Conservation (phyloP, 2,329 filamentous ascomycete species). For the Aaosphaeria pasadenensis region DNA sequence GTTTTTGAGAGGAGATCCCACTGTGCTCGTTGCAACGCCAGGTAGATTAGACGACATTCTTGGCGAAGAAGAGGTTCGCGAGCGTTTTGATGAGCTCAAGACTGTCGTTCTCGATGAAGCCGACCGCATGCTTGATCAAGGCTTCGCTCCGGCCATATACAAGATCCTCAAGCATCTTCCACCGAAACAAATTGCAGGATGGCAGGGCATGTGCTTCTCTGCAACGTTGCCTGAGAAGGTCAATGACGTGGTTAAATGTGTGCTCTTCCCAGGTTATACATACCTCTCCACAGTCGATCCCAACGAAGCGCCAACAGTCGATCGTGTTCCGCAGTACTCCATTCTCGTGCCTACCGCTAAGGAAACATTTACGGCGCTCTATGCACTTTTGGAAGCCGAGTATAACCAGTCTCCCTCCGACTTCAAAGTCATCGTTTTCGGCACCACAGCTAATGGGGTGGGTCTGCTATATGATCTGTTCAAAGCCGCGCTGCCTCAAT, state of each 20-base stretch:
- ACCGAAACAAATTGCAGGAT: constrained; percentile 44
- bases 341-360: constrained; percentile 43
- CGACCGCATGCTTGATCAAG: constrained; percentile 50
- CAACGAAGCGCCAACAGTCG: constrained; percentile 45
- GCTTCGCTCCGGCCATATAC: constrained; percentile 53
- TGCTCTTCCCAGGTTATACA: constrained; percentile 42
- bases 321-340: constrained; percentile 49
- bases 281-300: constrained; percentile 44
- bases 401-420: constrained; percentile 34
- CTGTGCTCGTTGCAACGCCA: constrained; percentile 48
- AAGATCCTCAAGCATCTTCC: constrained; percentile 52
- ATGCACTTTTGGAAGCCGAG: constrained; percentile 46
- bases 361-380: constrained; percentile 46
- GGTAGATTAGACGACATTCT: constrained; percentile 49
- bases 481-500: constrained; percentile 27
- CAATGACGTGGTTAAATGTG: constrained; percentile 43
- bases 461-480: constrained; percentile 42
- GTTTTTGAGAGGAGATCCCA: constrained; percentile 36
- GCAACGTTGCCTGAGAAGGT: constrained; percentile 46
- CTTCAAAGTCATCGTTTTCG: constrained; percentile 49
- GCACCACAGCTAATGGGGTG: constrained; percentile 46
- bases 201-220: constrained; percentile 51
- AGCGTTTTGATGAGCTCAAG: constrained; percentile 44
- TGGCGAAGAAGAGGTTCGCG: constrained; percentile 41
- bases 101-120: constrained; percentile 46